Base-by-base conservation (phyloP, 192 early-diverging fungal species). In the Spizellomyces sp. region DNA sequence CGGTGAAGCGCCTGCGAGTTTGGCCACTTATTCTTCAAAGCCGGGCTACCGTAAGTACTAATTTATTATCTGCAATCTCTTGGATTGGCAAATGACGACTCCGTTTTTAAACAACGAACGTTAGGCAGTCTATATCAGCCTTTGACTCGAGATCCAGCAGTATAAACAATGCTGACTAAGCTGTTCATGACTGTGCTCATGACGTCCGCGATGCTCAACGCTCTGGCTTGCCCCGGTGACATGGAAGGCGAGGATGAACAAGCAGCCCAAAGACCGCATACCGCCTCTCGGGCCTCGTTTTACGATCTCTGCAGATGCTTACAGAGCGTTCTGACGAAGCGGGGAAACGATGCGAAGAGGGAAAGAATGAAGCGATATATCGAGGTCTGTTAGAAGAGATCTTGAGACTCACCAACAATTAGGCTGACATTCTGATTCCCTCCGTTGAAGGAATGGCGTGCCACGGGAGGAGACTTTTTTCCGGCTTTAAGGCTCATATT, bases 401-500 rank as follows among this genome's bases (percentile, higher is more conserved):
- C 6, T 15, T 69, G 43, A 12, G 9, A 17, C 19, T 36, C 55
- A 22, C 22, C 63, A 44, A 44, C 12, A n/a, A 8, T 22, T 9
- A 36, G 50, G 42, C 21, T 19, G 8, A 36, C n/a, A 5, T 44
- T 60, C 10, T 59, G 8, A 1, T 48, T 70, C 17, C 12, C 17
- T 58, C 46, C 10, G 12, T 17, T 64, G 8, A 27, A 67, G 45
- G 55, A 76, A 22, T 76, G 69, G 66, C 50, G 66, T 45, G 14
- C 9, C 5, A 62, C 64, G 6, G 67, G 70, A 7, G 72, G 76
- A 17, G 65, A 68, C 67, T 73, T 74, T 45, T 54, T 63, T 21
- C 72, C 75, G 8, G 43, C 67, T 22, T 57, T 83, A 19, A 44
- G 77, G 21, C 67, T 83, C 8, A 67, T 83, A 43, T 66, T 83